Evolutionary conservation across 768 basidiomycete species (phyloP), one percentile per base, ranked within the genome.

Genomic region (Artomyces pyxidatus): DNA sequence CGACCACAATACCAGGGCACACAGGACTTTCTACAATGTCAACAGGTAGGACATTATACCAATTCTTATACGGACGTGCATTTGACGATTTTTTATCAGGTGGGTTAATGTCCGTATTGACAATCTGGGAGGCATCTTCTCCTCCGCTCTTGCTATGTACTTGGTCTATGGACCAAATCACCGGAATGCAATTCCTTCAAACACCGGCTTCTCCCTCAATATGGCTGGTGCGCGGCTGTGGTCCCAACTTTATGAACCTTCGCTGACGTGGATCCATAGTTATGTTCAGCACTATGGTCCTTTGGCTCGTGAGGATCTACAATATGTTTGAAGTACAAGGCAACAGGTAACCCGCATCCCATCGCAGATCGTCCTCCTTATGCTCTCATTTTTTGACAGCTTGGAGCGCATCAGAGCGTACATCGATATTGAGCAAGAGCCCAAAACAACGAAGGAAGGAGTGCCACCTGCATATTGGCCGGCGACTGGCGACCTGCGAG

Each of bases 401-500:
- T 49, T 75, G 40, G 72, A 78, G 58, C 71, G 80, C 37, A 70
- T 82, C 38, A 65, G 73, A 42, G 74, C 73, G 41, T 81, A 80
- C 57, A 60, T 81, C 30, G 61, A 67, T n/a, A 76, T 79, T 37
- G 78, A 79, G 45, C 76, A 77, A 50, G 81, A 83, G 58, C 69
- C 71, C 0, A 64, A 66, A 43, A 53, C 71, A 0, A 67, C 66
- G 0, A 51, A 62, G 23, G 51, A 64, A 8, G 72, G 73, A 3
- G 59, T 70, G n/a, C 81, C 81, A 2, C 79, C 81, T 6, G 80
- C 81, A 0, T 75, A 79, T 49, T 83, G 81, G 81, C 81, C 81
- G 3, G 68, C 80, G 1, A 75, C 73, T 25, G 81, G 81, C 1
- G 63, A 69, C 30, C 30, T 82, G n/a, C 56, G 63, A 4, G 73